These are phyloP conservation scores for Cercospora sp. DNA, from an alignment of 2,329 filamentous ascomycete genomes.

Conservation along the genomic window DNA sequence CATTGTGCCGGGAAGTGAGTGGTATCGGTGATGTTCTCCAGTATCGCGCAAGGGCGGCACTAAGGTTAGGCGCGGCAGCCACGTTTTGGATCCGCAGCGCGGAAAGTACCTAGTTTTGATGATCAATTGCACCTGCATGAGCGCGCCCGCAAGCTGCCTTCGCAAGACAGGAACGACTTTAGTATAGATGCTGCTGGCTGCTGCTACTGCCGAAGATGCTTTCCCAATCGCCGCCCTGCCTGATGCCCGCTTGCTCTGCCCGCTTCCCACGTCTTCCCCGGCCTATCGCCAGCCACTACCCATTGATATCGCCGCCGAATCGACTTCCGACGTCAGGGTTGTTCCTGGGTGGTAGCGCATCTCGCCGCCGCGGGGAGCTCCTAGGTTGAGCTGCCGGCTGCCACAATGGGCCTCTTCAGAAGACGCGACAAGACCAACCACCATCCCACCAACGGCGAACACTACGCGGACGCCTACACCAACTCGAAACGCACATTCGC, in stretches of 20 bases:
- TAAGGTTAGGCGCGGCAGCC: conserved; percentile 8
- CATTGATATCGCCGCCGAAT: background rate
- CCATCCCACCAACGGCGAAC: conserved; percentile 22
- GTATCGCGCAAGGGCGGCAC: background rate
- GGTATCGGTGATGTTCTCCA: background rate
- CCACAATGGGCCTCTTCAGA: conserved; percentile 54
- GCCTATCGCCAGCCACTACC: conserved; percentile 7
- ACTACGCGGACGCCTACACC: conserved; percentile 31
- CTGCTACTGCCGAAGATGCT: background rate
- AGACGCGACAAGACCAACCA: conserved; percentile 47
- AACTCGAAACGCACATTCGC: conserved; percentile 12
- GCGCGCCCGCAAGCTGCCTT: background rate
- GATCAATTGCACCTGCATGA: background rate
- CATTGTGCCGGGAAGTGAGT: background rate
- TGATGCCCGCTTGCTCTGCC: background rate
- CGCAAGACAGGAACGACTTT: background rate
- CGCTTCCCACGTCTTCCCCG: background rate
- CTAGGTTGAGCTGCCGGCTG: conserved; percentile 7
- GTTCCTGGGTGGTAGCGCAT: conserved; percentile 8
- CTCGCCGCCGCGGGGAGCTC: conserved; percentile 16
- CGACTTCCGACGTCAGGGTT: background rate
- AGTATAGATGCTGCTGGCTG: background rate
- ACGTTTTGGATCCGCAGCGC: conserved; percentile 12
- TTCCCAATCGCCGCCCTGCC: background rate
- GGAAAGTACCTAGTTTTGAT: background rate